Evolutionary conservation across 2,329 filamentous ascomycete genomes (phyloP).

Genomic region (Colletotrichum somersetense): DNA sequence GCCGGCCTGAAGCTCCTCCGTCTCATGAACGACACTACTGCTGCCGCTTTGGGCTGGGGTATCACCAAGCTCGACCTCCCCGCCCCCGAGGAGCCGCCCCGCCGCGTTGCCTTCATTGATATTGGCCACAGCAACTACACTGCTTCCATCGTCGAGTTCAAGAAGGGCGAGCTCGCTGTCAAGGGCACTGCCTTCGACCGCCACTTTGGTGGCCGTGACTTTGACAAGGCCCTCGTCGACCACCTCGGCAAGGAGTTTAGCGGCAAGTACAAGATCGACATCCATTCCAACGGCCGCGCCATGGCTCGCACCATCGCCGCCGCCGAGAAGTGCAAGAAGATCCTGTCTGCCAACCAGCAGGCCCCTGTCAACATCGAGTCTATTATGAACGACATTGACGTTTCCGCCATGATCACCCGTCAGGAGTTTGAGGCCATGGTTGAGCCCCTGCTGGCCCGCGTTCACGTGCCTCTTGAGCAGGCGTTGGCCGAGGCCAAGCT

Average conservation of each 20-base stretch:
- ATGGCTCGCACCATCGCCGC: conserved; percentile 87
- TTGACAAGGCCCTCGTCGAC: conserved; percentile 94
- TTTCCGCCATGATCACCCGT: conserved; percentile 87
- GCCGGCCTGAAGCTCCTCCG: conserved; percentile 92
- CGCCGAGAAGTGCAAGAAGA: conserved; percentile 98
- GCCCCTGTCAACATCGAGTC: conserved; percentile 97
- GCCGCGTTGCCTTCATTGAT: conserved; percentile 91
- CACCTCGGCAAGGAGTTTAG: conserved; percentile 97
- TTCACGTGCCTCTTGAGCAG: conserved; percentile 83
- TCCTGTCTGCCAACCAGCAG: conserved; percentile 93
- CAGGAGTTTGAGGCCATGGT: conserved; percentile 95
- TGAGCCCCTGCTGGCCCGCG: conserved; percentile 82
- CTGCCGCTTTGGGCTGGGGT: conserved; percentile 94
- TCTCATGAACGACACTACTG: conserved; percentile 98
- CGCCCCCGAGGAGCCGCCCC: conserved; percentile 87
- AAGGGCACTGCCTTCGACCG: conserved; percentile 93
- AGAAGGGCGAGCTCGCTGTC: conserved; percentile 94
- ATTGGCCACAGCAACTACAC: conserved; percentile 98
- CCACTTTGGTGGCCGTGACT: conserved; percentile 97
- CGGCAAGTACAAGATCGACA: conserved; percentile 97
- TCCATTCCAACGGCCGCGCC: conserved; percentile 90
- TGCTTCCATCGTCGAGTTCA: conserved; percentile 93
- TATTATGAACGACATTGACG: conserved; percentile 97
- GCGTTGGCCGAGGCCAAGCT: conserved; percentile 95
- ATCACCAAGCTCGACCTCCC: conserved; percentile 98